These are phyloP conservation scores for Kodamaea laetipori DNA, from an alignment of 805 yeast species.

Conservation along the genomic window DNA sequence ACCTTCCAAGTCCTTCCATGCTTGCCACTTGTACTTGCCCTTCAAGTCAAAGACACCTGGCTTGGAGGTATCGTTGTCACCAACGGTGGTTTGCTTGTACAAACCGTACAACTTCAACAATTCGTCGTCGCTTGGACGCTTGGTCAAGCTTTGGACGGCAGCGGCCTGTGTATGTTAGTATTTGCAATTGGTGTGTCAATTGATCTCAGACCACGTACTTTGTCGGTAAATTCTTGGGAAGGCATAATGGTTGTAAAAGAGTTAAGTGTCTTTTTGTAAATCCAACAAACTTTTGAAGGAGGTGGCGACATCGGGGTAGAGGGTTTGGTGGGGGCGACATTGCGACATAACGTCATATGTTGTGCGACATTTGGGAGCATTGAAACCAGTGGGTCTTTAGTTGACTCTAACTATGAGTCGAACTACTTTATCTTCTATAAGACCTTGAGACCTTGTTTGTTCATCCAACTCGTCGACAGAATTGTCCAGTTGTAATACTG, in stretches of 20 bases:
- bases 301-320: slow-evolving; percentile 1
- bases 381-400: too few species aligned
- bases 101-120: slow-evolving; percentile 84
- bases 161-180: slow-evolving; percentile 57
- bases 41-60: slow-evolving; percentile 93
- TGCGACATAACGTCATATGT: background rate
- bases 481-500: too few species aligned
- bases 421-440: too few species aligned
- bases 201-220: slow-evolving; percentile 21
- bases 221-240: slow-evolving; percentile 32
- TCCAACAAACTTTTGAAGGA: slow-evolving; percentile 5
- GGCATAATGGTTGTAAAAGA: slow-evolving; percentile 20
- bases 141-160: slow-evolving; percentile 71
- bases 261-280: slow-evolving; percentile 4
- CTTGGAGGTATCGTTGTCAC: slow-evolving; percentile 84
- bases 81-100: slow-evolving; percentile 95
- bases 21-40: slow-evolving; percentile 97
- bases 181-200: slow-evolving; percentile 1
- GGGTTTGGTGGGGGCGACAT: background rate
- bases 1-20: slow-evolving; percentile 91
- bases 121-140: slow-evolving; percentile 85
- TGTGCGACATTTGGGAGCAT: too few species aligned
- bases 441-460: too few species aligned
- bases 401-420: too few species aligned
- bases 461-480: too few species aligned